These are phyloP conservation scores for Aspergillus udagawae DNA, from an alignment of 2,329 filamentous ascomycete species.

Conservation along the genomic window DNA sequence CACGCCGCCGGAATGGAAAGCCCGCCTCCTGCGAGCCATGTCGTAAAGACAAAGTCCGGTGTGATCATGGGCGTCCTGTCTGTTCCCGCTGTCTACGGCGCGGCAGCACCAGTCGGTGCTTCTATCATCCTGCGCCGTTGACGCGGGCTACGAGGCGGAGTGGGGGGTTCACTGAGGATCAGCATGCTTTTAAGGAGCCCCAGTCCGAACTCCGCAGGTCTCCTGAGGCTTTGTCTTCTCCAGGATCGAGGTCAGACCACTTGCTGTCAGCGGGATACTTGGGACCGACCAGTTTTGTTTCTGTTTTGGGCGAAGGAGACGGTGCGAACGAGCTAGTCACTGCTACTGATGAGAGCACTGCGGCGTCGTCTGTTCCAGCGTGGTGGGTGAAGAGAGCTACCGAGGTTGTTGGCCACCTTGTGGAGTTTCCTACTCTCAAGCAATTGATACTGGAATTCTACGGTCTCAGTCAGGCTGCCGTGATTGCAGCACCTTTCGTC, in stretches of 20 bases:
- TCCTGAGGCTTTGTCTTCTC: constrained; percentile 3
- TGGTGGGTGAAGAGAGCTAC: constrained; percentile 19
- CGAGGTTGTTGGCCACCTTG: constrained; percentile 14
- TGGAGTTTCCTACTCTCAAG: constrained; percentile 14
- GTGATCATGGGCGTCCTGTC: constrained; percentile 25
- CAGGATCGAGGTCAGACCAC: constrained; percentile 6
- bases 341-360: not conserved
- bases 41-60: constrained; percentile 29
- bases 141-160: constrained; percentile 14
- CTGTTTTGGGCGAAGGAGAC: constrained; percentile 22
- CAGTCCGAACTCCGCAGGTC: not conserved
- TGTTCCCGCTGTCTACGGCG: constrained; percentile 27
- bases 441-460: constrained; percentile 20
- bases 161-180: too few relatives aligned
- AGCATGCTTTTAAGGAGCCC: not conserved
- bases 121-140: constrained; percentile 31
- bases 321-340: constrained; percentile 3
- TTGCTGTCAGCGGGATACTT: constrained; percentile 26
- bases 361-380: constrained; percentile 13
- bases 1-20: constrained; percentile 28
- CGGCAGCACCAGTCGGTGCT: constrained; percentile 18
- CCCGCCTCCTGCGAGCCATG: constrained; percentile 31
- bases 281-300: constrained; percentile 33
- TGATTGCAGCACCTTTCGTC: constrained; percentile 34
- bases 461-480: constrained; percentile 26